Percentiles rank a stretch among this genome's conserved stretches.
Evolutionary conservation across 345 rosid genomes (phyloP).

Genomic region (Syzygium aqueum): DNA sequence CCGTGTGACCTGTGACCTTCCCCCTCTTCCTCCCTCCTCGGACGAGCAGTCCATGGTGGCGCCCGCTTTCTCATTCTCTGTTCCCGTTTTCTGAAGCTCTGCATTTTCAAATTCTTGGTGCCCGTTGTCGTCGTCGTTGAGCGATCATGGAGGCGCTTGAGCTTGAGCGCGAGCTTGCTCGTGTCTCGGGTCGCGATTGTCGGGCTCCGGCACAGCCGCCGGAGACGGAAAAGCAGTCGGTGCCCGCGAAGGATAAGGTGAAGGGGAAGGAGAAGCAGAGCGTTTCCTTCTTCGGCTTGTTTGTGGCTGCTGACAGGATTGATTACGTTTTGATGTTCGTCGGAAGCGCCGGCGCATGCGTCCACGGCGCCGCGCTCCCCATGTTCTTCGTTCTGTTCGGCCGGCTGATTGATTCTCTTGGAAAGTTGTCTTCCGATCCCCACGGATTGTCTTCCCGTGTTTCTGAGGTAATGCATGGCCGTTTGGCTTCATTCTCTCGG

Average conservation of each 20-base stretch:
- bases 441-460: conserved; percentile 36
- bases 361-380: conserved; percentile 70
- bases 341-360: conserved; percentile 50
- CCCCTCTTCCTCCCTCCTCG: background rate
- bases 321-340: conserved; percentile 51
- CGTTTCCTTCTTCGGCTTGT: conserved; percentile 53
- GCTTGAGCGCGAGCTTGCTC: background rate
- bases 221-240: background rate
- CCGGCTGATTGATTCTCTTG: conserved; percentile 61
- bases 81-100: background rate
- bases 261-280: conserved; percentile 6
- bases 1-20: background rate
- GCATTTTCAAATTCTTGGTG: background rate
- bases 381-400: conserved; percentile 61
- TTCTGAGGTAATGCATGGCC: conserved; percentile 36
- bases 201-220: background rate
- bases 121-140: background rate
- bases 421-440: conserved; percentile 44
- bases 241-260: background rate
- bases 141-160: background rate
- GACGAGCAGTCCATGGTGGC: conserved; percentile 3
- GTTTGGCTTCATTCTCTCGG: background rate
- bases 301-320: conserved; percentile 49
- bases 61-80: background rate
- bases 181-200: background rate